Percentiles rank a stretch among this genome's conserved stretches.
Evolutionary conservation across 495 filamentous ascomycete species (phyloP).

Genomic region (Talaromyces trachyspermus): DNA sequence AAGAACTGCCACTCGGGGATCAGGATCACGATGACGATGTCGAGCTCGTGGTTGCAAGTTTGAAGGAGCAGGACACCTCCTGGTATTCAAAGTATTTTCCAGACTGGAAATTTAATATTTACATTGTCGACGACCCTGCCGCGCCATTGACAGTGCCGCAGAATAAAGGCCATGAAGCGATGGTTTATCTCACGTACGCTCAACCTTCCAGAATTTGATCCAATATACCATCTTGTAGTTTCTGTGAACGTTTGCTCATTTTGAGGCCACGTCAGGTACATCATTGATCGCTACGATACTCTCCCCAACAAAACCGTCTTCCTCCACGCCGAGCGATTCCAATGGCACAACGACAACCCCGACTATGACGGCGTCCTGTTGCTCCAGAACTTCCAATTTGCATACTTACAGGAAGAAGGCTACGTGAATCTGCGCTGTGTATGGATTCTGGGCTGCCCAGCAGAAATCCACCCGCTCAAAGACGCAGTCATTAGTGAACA

Average conservation of each 20-base stretch:
- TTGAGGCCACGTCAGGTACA: slow-evolving; percentile 26
- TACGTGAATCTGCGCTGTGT: slow-evolving; percentile 45
- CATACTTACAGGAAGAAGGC: slow-evolving; percentile 24
- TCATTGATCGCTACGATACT: slow-evolving; percentile 38
- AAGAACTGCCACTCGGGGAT: too few relatives aligned
- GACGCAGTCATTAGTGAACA: slow-evolving; percentile 8
- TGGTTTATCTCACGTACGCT: slow-evolving; percentile 45
- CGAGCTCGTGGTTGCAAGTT: slow-evolving; percentile 27
- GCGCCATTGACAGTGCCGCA: slow-evolving; percentile 34
- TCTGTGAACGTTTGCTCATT: neutral
- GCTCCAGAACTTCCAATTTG: slow-evolving; percentile 17
- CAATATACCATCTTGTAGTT: neutral
- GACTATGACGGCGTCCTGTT: slow-evolving; percentile 33
- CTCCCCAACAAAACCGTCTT: slow-evolving; percentile 40
- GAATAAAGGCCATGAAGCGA: slow-evolving; percentile 58
- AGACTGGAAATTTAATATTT: slow-evolving; percentile 37
- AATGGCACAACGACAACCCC: slow-evolving; percentile 50
- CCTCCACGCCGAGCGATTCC: slow-evolving; percentile 33
- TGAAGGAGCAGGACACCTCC: slow-evolving; percentile 21
- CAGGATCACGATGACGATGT: slow-evolving; percentile 1
- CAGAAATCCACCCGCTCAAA: slow-evolving; percentile 19
- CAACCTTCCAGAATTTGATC: neutral
- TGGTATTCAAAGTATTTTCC: slow-evolving; percentile 28
- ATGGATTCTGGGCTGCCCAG: slow-evolving; percentile 35
- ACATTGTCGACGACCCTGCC: slow-evolving; percentile 39